Evolutionary conservation across 345 rosid genomes (phyloP).

Genomic region (Odontarrhena argentea): DNA sequence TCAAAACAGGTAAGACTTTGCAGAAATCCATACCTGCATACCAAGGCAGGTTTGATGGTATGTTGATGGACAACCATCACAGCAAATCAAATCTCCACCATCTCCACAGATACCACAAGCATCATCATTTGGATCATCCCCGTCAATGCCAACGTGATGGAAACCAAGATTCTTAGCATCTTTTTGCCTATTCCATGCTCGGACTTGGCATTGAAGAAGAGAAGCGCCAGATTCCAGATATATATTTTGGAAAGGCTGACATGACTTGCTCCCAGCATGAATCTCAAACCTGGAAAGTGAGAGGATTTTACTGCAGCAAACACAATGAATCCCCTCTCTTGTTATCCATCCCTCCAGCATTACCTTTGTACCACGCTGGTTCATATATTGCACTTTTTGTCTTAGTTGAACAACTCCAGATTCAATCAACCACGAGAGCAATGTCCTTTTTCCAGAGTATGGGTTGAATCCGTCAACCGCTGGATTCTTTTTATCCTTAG

Average conservation of each 20-base stretch:
- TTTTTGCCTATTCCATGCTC: constrained; percentile 80
- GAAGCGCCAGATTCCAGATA: constrained; percentile 79
- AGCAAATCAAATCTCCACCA: constrained; percentile 95
- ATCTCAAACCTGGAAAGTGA: constrained; percentile 71
- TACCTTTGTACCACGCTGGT: constrained; percentile 53
- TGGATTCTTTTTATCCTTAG: constrained; percentile 56
- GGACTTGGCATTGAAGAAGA: constrained; percentile 83
- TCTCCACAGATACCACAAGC: constrained; percentile 97
- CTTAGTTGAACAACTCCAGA: constrained; percentile 67
- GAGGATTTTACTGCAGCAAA: constrained; percentile 82
- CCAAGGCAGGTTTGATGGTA: constrained; percentile 87
- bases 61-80: constrained; percentile 97
- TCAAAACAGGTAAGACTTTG: constrained; percentile 2
- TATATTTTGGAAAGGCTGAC: constrained; percentile 79
- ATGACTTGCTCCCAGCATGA: constrained; percentile 91
- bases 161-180: constrained; percentile 55
- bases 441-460: constrained; percentile 72
- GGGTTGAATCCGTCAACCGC: constrained; percentile 70
- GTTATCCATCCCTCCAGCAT: constrained; percentile 81
- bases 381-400: constrained; percentile 74
- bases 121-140: constrained; percentile 96
- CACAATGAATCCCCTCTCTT: constrained; percentile 84
- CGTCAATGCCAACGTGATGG: constrained; percentile 60
- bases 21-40: constrained; percentile 56
- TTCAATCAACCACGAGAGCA: constrained; percentile 91